phyloP scores from a whole-genome alignment of 2,329 filamentous ascomycete genomes.

The Seiridium cupressi region DNA sequence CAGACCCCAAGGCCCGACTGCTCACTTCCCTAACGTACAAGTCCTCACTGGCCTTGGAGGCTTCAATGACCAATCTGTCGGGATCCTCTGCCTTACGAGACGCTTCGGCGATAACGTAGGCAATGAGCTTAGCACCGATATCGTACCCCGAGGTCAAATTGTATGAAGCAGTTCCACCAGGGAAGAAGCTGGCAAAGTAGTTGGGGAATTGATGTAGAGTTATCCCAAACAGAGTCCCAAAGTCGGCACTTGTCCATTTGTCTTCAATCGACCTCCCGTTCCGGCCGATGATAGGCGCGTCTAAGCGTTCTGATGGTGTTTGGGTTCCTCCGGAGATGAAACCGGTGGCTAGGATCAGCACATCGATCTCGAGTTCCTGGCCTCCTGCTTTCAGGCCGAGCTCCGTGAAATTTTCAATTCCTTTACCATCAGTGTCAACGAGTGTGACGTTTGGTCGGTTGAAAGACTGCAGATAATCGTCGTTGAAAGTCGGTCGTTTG shows the following conservation, averaged over 20 bases:
- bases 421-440: conserved; percentile 45
- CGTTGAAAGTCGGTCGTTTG: conserved; percentile 51
- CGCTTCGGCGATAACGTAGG: too few relatives aligned
- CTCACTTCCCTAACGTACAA: too few relatives aligned
- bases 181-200: too few relatives aligned
- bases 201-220: conserved; percentile 4
- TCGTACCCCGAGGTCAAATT: too few relatives aligned
- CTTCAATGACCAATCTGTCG: too few relatives aligned
- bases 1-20: too few relatives aligned
- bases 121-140: too few relatives aligned
- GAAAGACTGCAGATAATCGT: conserved; percentile 46
- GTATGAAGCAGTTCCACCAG: too few relatives aligned
- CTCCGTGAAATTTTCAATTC: conserved; percentile 35
- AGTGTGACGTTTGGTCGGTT: conserved; percentile 47
- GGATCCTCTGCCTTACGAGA: too few relatives aligned
- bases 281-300: not conserved
- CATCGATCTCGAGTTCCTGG: conserved; percentile 33
- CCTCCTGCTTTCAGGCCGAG: conserved; percentile 37
- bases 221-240: not conserved
- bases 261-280: not conserved
- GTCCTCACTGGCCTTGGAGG: too few relatives aligned
- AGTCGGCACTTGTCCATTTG: conserved; percentile 4
- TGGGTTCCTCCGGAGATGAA: not conserved
- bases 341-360: conserved; percentile 13
- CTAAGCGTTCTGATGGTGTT: not conserved